Conservation (phyloP, 805 yeast species). For the Kluyveromyces wickerhamii region DNA sequence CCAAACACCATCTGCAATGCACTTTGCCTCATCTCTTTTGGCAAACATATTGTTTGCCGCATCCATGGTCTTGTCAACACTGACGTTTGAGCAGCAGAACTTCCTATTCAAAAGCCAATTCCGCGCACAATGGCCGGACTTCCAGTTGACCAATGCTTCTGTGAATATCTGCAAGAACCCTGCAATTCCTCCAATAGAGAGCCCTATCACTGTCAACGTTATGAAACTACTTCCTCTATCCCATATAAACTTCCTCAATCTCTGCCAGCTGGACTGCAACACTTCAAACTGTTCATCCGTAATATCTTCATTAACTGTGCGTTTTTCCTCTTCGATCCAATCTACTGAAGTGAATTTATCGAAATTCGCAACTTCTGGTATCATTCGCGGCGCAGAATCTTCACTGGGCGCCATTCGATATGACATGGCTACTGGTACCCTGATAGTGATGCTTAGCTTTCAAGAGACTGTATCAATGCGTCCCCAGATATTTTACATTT, state of each 20-base stretch:
- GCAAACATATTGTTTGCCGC: constrained; percentile 5
- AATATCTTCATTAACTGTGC: constrained; percentile 32
- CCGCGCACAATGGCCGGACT: constrained; percentile 68
- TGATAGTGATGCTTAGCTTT: too few relatives aligned
- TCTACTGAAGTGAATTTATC: constrained; percentile 60
- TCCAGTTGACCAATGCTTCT: constrained; percentile 73
- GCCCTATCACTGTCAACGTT: constrained; percentile 67
- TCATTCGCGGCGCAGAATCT: constrained; percentile 1
- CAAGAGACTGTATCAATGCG: too few relatives aligned
- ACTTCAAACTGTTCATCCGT: constrained; percentile 1
- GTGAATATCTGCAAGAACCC: constrained; percentile 75
- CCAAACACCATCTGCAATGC: constrained; percentile 54
- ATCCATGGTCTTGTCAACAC: not conserved
- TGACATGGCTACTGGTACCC: too few relatives aligned
- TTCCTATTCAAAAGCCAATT: constrained; percentile 62
- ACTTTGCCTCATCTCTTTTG: constrained; percentile 33
- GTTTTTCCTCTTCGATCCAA: constrained; percentile 54
- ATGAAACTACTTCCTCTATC: constrained; percentile 44
- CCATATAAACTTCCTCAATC: constrained; percentile 17
- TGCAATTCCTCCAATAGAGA: constrained; percentile 74
- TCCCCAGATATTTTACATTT: too few relatives aligned
- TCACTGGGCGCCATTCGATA: not conserved
- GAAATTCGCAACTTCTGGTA: constrained; percentile 34
- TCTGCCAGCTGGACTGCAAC: constrained; percentile 7
- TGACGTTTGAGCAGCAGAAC: constrained; percentile 56